Base-by-base conservation (phyloP, 1,284 basidiomycete species). In the Leccinum insigne region DNA sequence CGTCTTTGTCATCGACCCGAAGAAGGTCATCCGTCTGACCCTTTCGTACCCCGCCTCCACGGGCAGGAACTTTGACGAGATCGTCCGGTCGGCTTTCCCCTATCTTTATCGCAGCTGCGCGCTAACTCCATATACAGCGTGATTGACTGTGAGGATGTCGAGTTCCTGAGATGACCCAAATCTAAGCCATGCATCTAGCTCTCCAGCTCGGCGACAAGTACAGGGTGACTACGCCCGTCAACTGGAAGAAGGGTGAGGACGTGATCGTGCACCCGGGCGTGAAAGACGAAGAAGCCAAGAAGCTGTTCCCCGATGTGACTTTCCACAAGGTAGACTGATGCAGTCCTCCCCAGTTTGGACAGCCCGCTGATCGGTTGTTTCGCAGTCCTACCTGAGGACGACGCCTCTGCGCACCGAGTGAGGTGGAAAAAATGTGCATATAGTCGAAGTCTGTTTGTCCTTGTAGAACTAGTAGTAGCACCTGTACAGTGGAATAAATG, bases 191-290 rank as follows among this genome's bases (percentile, higher is more conserved):
- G 9, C 21, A 11, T 58, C 14, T 64, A 83, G 90, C 95, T 61
- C 88, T 99, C 65, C 98, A 99, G 79, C 84, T 97, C 67, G 94
- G 94, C 60, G 96, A 99, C 85, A 95, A 93, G 83, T 84, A 96
- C 83, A 83, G 87, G 74, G 79, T 95, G 67, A 91, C 92, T 16
- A 95, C 94, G 5, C 93, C 93, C 18, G 95, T 94, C 69, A 96
- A 98, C 87, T 99, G 97, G 97, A 87, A 91, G 69, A 90, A 90
- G 77, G 96, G 95, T 58, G 91, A 96, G 16, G 90, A 95, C 75
- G 96, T 99, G 65, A 98, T 99, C 74, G 90, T 99, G 54, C 96
- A 98, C 80, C 93, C 94, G n/a, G 80, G 85, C 8, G 95, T 99
- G 61, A 82, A 80, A 64, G 91, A 92, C 73, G 94, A 96, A 56